These are phyloP conservation scores for Penicillium cinerascens DNA, from an alignment of 495 filamentous ascomycete species.

Conservation along the genomic window DNA sequence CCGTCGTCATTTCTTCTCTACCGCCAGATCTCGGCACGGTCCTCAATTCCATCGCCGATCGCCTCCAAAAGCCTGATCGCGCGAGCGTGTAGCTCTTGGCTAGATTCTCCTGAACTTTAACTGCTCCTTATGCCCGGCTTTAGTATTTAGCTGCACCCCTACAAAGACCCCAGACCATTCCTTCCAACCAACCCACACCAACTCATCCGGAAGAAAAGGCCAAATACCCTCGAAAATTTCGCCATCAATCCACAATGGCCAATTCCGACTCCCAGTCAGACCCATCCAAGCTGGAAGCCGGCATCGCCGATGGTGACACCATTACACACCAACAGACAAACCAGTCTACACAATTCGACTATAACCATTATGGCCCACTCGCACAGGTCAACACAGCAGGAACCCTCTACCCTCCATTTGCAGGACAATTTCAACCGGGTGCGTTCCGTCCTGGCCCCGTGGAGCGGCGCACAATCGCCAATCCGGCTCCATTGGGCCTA, in stretches of 20 bases:
- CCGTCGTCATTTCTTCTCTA: neutral
- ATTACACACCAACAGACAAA: neutral
- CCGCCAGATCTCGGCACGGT: neutral
- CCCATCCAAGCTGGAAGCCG: slow-evolving; percentile 2
- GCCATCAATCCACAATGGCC: neutral
- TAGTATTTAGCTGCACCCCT: neutral
- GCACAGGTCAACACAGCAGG: slow-evolving; percentile 59
- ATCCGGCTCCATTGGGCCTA: slow-evolving; percentile 75
- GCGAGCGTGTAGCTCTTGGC: neutral
- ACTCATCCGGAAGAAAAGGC: neutral
- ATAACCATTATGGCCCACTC: slow-evolving; percentile 47
- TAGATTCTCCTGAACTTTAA: neutral
- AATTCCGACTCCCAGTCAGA: neutral
- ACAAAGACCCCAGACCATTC: neutral
- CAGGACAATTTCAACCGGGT: slow-evolving; percentile 87
- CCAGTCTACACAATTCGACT: slow-evolving; percentile 15
- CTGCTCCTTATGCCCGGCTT: neutral
- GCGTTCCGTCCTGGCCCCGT: slow-evolving; percentile 56
- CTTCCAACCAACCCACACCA: neutral
- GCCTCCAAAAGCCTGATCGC: neutral
- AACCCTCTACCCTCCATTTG: slow-evolving; percentile 71
- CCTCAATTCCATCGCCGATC: neutral
- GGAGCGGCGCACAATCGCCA: slow-evolving; percentile 69
- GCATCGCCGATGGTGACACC: neutral
- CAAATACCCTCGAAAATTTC: neutral